Conservation (phyloP, 768 basidiomycete species). For the Lactarius sanguifluus region DNA sequence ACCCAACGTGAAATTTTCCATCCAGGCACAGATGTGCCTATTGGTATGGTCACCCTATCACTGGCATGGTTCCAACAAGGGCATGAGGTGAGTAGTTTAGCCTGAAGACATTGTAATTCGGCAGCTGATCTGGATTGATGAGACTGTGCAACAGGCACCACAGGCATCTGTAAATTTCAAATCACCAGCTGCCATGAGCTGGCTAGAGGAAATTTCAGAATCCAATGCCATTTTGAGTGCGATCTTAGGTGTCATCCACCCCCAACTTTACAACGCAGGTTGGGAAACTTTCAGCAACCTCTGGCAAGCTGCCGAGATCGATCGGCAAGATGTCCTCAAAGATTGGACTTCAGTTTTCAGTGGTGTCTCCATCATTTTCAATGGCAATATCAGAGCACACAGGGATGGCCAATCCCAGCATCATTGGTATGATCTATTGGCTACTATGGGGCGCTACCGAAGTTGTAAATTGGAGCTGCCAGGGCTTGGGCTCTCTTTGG, state of each 20-base stretch:
- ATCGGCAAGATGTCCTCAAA: neutral
- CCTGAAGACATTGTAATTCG: neutral
- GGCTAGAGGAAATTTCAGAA: neutral
- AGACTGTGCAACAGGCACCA: too few species aligned
- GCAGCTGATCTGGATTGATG: neutral
- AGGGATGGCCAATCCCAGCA: neutral
- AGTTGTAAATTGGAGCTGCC: neutral
- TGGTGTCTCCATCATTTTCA: neutral
- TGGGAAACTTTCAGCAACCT: neutral
- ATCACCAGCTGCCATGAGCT: neutral
- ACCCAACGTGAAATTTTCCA: neutral
- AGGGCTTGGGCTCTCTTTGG: neutral
- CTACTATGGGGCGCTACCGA: neutral
- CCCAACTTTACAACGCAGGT: neutral
- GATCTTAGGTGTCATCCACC: neutral
- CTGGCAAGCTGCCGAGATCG: neutral
- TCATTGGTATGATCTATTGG: neutral
- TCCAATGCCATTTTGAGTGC: neutral
- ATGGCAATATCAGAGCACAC: neutral
- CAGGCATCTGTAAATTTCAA: neutral
- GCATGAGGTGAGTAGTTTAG: too few species aligned
- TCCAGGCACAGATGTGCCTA: neutral
- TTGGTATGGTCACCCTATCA: too few species aligned
- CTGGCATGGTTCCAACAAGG: too few species aligned
- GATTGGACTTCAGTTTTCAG: neutral